phyloP scores from a whole-genome alignment of 75 land plant species.

The Azolla pinnata region DNA sequence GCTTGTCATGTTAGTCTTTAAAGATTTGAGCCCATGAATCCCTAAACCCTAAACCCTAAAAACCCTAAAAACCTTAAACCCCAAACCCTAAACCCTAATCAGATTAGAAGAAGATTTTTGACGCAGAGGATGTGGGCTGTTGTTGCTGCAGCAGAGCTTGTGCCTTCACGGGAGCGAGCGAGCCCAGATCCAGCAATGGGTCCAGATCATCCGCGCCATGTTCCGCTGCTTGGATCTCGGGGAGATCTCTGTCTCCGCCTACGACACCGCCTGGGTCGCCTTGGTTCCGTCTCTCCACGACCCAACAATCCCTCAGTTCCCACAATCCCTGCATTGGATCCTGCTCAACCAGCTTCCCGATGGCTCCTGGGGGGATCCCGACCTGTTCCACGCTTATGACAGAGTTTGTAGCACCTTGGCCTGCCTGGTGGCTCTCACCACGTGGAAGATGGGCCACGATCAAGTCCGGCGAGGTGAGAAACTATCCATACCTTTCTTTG shows the following conservation, averaged over 20 bases:
- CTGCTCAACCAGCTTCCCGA: conserved; percentile 52
- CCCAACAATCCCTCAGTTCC: conserved; percentile 43
- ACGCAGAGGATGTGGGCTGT: too few relatives aligned
- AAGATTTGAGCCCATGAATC: too few relatives aligned
- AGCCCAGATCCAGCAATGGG: conserved; percentile 17
- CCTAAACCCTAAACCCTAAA: too few relatives aligned
- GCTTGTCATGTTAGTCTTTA: too few relatives aligned
- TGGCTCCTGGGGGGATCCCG: conserved; percentile 58
- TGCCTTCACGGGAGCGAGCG: too few relatives aligned
- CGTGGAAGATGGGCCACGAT: conserved; percentile 51
- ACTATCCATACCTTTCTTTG: too few relatives aligned
- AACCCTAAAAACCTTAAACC: too few relatives aligned
- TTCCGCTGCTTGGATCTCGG: conserved; percentile 13
- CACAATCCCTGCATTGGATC: conserved; percentile 53
- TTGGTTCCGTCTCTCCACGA: conserved; percentile 32
- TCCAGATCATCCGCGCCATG: conserved; percentile 9
- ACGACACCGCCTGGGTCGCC: conserved; percentile 88
- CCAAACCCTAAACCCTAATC: too few relatives aligned
- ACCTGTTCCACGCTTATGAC: conserved; percentile 33
- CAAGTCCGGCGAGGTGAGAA: conserved; percentile 47
- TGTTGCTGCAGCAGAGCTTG: too few relatives aligned
- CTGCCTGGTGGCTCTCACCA: conserved; percentile 51
- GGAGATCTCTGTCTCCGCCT: conserved; percentile 50
- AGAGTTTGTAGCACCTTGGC: conserved; percentile 48
- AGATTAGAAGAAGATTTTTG: too few relatives aligned